Base-by-base conservation (phyloP, 768 basidiomycete genomes). In the Dentipellis fragilis region DNA sequence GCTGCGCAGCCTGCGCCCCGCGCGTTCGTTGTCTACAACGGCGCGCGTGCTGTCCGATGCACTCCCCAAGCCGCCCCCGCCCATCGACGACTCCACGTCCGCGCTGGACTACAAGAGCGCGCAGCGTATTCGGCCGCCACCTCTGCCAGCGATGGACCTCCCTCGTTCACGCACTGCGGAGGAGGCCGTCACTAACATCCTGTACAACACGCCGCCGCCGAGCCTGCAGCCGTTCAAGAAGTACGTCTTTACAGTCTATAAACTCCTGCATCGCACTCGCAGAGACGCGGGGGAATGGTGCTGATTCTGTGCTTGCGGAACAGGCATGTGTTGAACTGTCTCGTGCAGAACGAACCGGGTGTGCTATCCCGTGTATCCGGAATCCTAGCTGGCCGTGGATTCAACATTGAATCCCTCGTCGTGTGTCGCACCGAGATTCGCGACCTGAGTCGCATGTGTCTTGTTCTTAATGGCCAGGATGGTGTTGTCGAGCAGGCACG, bases 311-410 rank as follows among this genome's bases (percentile, higher is more conserved):
- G 53, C 42, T 50, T 10, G 4, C 17, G 37, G 14, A 9, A 14
- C 64, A 97, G 93, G 69, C 95, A 98, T 67, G 81, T 94, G 56
- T 79, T 98, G 59, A 98, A 99, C 73, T 97, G 94, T 69, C 83
- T 99, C 58, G 96, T 98, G 3, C 96, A 99, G 71, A 97, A 99
- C 68, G 96, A 99, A 72, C 96, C 96, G 2, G 96, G 96, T 65
- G 96, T 99, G n/a, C 80, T 99, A 11, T 96, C 95, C 29, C 87
- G 96, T 63, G 93, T 99, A 3, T 95, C 95, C 6, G 96, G 96
- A 54, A 97, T 95, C 65, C 80, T 99, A 21, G 96, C 96, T 17
- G 96, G 91, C 42, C 79, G 96, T 61, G 96, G 96, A 4, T 96
- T 99, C 78, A 99, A 99, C 75, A 90, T 95, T 69, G 95, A 99